Percentiles rank a stretch among this genome's conserved stretches.
These are phyloP conservation scores for Mortierella hygrophila DNA, from an alignment of 192 early-diverging fungal genomes.

Conservation along the genomic window DNA sequence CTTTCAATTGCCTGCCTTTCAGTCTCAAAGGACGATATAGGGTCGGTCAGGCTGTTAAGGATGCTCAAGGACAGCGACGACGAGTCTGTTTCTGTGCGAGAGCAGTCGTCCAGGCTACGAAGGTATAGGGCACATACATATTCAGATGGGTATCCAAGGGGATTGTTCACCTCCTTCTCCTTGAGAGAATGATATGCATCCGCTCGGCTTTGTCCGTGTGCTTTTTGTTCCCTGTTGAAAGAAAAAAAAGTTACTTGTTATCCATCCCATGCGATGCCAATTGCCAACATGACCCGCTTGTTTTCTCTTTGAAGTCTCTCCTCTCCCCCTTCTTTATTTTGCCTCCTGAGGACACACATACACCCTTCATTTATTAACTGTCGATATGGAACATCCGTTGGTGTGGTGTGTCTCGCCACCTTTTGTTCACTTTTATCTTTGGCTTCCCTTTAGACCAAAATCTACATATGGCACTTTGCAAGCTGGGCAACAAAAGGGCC, in stretches of 20 bases:
- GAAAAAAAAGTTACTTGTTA: background rate
- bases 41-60: slow-evolving; percentile 41
- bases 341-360: background rate
- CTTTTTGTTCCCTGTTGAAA: background rate
- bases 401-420: slow-evolving; percentile 14
- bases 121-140: slow-evolving; percentile 14
- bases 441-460: slow-evolving; percentile 19
- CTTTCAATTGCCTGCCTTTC: background rate
- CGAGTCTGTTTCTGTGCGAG: slow-evolving; percentile 13
- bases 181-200: background rate
- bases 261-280: background rate
- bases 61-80: slow-evolving; percentile 57
- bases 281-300: background rate
- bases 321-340: background rate
- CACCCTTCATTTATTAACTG: background rate
- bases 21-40: slow-evolving; percentile 41
- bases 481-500: background rate
- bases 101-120: slow-evolving; percentile 14
- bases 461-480: slow-evolving; percentile 26
- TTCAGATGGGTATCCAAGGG: background rate
- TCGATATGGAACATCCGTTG: background rate
- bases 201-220: background rate
- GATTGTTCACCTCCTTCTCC: background rate
- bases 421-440: background rate
- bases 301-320: background rate